These are phyloP conservation scores for Arthrobotrys sphaeroides DNA, from an alignment of 2,329 filamentous ascomycete genomes.

Conservation along the genomic window DNA sequence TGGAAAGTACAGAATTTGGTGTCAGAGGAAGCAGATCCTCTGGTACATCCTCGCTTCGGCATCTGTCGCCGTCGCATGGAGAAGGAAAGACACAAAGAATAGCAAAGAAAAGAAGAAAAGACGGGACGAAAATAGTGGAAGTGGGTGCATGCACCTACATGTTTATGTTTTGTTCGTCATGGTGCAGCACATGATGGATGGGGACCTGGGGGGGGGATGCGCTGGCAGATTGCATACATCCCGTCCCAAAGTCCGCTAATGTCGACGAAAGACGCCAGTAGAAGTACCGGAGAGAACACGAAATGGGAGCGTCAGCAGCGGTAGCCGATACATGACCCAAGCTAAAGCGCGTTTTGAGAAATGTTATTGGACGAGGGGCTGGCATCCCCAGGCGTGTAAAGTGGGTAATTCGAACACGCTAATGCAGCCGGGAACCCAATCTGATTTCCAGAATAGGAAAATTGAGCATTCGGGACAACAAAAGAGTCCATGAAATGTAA, in stretches of 20 bases:
- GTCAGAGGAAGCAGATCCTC: neutral
- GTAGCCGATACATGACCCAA: slow-evolving; percentile 24
- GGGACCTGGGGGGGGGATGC: no score
- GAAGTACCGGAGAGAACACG: slow-evolving; percentile 13
- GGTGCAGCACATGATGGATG: slow-evolving; percentile 8
- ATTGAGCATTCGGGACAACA: slow-evolving; percentile 24
- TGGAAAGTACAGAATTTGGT: neutral
- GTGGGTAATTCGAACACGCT: slow-evolving; percentile 26
- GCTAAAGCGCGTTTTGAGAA: slow-evolving; percentile 6
- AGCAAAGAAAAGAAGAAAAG: slow-evolving; percentile 1
- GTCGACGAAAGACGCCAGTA: no score
- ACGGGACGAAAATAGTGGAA: slow-evolving; percentile 29
- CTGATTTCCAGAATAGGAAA: slow-evolving; percentile 37
- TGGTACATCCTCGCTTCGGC: neutral
- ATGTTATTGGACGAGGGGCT: slow-evolving; percentile 1
- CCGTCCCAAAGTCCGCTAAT: no score
- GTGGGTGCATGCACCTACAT: no score
- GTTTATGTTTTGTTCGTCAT: slow-evolving; percentile 28
- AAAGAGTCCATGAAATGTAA: slow-evolving; percentile 40
- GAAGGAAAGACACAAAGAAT: no score
- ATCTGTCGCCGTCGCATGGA: slow-evolving; percentile 2
- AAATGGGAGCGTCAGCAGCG: neutral
- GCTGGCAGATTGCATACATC: no score
- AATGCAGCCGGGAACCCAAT: slow-evolving; percentile 22
- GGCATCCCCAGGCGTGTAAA: slow-evolving; percentile 21